phyloP scores from a whole-genome alignment of 768 basidiomycete genomes.

The Tricholoma saponaceum region DNA sequence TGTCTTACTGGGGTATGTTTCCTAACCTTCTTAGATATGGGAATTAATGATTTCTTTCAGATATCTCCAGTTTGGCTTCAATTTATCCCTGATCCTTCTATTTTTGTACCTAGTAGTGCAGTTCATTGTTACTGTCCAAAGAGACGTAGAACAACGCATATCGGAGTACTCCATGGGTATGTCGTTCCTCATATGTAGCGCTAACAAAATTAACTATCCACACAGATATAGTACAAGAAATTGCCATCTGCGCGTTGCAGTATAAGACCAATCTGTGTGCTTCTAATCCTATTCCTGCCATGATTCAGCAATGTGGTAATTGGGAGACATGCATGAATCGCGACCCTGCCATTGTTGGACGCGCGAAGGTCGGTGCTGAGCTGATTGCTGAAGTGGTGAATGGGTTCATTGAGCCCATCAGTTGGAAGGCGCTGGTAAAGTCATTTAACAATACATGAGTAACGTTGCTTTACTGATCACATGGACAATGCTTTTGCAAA shows the following conservation, averaged over 20 bases:
- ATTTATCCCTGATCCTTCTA: conserved; percentile 75
- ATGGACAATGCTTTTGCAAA: conserved; percentile 23
- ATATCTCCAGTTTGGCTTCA: conserved; percentile 95
- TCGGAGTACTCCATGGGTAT: conserved; percentile 85
- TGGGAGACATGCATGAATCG: conserved; percentile 97
- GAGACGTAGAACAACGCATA: conserved; percentile 85
- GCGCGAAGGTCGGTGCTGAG: conserved; percentile 89
- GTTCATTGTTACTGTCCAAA: conserved; percentile 86
- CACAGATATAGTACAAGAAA: conserved; percentile 88
- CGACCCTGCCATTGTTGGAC: conserved; percentile 85
- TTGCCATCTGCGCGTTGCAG: conserved; percentile 76
- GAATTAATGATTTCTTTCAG: conserved; percentile 33
- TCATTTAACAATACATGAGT: conserved; percentile 7
- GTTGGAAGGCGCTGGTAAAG: conserved; percentile 92
- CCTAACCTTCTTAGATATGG: background rate
- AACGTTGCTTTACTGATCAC: conserved; percentile 8
- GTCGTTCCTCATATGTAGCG: conserved; percentile 16
- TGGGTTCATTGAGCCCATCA: conserved; percentile 94
- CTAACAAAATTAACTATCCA: background rate
- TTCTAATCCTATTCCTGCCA: conserved; percentile 73
- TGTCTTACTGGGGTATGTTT: conserved; percentile 76
- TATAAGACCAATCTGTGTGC: conserved; percentile 84
- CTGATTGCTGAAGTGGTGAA: conserved; percentile 95
- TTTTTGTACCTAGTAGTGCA: conserved; percentile 83
- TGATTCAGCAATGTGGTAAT: conserved; percentile 78